Percentiles rank a stretch among this genome's conserved stretches.
Evolutionary conservation across 139 green algal species (phyloP).

Genomic region (Chlamydomonas incerta): DNA sequence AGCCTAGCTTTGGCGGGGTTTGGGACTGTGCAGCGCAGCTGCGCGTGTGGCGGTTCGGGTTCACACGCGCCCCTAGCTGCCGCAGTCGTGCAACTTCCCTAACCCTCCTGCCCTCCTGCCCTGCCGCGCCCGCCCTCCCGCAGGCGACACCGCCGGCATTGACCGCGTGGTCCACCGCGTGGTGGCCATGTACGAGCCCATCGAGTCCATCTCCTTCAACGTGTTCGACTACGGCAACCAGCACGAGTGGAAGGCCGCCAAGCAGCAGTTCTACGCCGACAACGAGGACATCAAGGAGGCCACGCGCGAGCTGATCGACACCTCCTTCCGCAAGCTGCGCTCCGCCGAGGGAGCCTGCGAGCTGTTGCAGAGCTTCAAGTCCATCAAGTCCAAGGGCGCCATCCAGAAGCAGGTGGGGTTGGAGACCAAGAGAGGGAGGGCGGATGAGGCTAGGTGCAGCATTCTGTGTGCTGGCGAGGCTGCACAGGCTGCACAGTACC

Average conservation of each 20-base stretch:
- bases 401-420: constrained; percentile 82
- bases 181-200: constrained; percentile 83
- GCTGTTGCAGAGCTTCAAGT: constrained; percentile 92
- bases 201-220: constrained; percentile 77
- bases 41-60: no score
- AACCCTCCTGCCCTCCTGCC: no score
- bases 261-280: constrained; percentile 77
- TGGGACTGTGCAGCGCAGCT: no score
- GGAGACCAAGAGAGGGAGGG: no score
- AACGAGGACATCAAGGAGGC: constrained; percentile 78
- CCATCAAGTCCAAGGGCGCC: constrained; percentile 84
- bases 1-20: not conserved
- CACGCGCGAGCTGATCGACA: constrained; percentile 90
- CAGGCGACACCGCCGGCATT: constrained; percentile 79
- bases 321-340: constrained; percentile 89
- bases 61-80: no score
- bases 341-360: constrained; percentile 89
- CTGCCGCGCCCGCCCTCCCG: no score
- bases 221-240: constrained; percentile 79
- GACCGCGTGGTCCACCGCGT: constrained; percentile 83
- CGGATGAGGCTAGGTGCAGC: no score
- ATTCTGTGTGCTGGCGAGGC: not conserved
- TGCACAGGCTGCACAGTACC: no score
- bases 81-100: no score
- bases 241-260: constrained; percentile 74